Percentiles rank a stretch among this genome's conserved stretches.
Evolutionary conservation across 345 rosid genomes (phyloP).

Genomic region (Triadica sebifera): DNA sequence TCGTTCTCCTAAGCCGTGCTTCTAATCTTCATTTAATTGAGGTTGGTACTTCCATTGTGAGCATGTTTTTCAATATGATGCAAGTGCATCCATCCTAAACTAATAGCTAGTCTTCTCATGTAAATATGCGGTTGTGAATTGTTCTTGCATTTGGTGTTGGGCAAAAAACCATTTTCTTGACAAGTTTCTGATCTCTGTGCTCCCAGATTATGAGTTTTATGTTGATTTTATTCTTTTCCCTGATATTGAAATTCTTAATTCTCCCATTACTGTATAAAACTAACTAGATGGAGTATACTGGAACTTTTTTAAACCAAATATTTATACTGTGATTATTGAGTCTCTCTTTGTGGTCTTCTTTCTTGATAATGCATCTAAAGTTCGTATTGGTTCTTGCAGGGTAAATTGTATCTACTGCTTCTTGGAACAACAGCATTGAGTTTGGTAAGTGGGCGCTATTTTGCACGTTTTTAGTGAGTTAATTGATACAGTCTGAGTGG

Average conservation of each 20-base stretch:
- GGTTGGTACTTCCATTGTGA: conserved; percentile 49
- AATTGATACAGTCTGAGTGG: background rate
- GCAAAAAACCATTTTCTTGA: background rate
- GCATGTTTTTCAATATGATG: background rate
- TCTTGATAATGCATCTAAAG: background rate
- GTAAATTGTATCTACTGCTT: conserved; percentile 78
- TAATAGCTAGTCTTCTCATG: background rate
- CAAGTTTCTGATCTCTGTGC: background rate
- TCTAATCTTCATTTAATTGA: conserved; percentile 94
- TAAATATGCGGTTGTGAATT: background rate
- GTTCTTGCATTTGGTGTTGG: background rate
- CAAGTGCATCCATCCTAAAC: background rate
- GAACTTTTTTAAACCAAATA: too few relatives aligned
- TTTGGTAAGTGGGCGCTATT: conserved; percentile 43
- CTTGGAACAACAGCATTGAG: conserved; percentile 92
- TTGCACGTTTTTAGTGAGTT: background rate
- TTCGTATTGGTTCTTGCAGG: conserved; percentile 41
- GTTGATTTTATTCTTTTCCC: background rate
- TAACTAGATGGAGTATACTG: too few relatives aligned
- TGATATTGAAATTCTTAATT: background rate
- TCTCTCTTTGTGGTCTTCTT: background rate
- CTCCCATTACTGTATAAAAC: background rate
- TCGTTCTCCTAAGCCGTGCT: conserved; percentile 96
- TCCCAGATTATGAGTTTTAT: background rate
- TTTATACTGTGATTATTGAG: background rate